These are phyloP conservation scores for Colletotrichum ledebouriae DNA, from an alignment of 2,329 filamentous ascomycete genomes.

Conservation along the genomic window DNA sequence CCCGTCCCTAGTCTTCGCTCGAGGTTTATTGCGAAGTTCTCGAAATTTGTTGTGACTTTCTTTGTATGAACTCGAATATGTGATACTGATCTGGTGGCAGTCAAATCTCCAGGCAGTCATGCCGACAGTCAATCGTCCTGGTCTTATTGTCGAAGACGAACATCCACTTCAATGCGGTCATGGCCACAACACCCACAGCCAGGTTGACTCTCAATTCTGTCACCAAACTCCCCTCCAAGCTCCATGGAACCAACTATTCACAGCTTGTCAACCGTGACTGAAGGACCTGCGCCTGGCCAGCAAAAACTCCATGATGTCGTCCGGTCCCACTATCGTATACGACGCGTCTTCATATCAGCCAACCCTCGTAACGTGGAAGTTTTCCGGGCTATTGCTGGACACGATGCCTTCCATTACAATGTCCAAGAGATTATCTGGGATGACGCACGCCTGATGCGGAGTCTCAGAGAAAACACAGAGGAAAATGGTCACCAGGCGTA, in stretches of 20 bases:
- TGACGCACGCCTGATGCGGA: slow-evolving; percentile 44
- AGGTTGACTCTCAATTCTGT: too few relatives aligned
- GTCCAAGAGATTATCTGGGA: slow-evolving; percentile 58
- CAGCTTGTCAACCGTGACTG: slow-evolving; percentile 9
- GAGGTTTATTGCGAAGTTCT: too few relatives aligned
- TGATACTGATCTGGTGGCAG: too few relatives aligned
- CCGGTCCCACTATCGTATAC: slow-evolving; percentile 4
- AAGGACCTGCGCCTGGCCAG: slow-evolving; percentile 25
- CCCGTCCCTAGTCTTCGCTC: too few relatives aligned
- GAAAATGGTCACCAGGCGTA: not conserved
- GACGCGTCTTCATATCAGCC: slow-evolving; percentile 56
- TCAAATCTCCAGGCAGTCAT: too few relatives aligned
- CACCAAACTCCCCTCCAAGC: too few relatives aligned
- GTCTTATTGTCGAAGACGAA: too few relatives aligned
- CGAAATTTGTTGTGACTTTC: too few relatives aligned
- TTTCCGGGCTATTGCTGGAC: slow-evolving; percentile 52
- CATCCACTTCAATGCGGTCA: too few relatives aligned
- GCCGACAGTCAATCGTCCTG: too few relatives aligned
- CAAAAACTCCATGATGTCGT: slow-evolving; percentile 1
- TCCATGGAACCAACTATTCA: not conserved
- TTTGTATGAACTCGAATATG: too few relatives aligned
- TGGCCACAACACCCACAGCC: too few relatives aligned
- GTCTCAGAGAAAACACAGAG: not conserved
- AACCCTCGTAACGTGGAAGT: slow-evolving; percentile 55
- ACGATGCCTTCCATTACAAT: slow-evolving; percentile 49